Evolutionary conservation across 768 basidiomycete genomes (phyloP), one percentile per base, ranked within the genome.

Genomic region (Rhodotorula diobovata): DNA sequence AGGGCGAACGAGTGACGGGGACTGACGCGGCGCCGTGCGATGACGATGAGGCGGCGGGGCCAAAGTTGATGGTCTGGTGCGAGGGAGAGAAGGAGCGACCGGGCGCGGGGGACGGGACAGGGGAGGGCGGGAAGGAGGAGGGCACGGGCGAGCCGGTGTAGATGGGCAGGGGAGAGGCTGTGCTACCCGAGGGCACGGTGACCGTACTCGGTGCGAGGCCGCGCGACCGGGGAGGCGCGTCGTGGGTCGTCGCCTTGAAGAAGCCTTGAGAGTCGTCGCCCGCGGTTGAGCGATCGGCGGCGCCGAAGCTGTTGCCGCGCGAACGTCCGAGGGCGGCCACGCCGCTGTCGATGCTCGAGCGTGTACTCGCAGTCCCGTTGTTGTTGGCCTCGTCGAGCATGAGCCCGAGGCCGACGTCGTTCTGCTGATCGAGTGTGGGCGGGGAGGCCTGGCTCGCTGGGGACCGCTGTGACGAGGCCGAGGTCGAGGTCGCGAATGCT

Each of bases 381-480:
- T 43, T 43, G 41, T 12, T 35, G 9, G 20, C 21, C 12, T 64
- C 71, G 43, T 72, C 71, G 39, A 72, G 51, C 71, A 72, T 72
- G 39, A 72, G 46, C 8, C 71, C 71, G 28, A 72, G 61, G n/a
- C 71, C 71, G n/a, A 68, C 54, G 23, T 72, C 71, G 10, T 37
- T 37, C 1, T 21, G 48, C 3, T 21, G 28, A 18, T 43, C 10
- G 54, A 63, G 46, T 23, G 68, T 4, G 2, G 63, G 58, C 4
- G 69, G 63, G 8, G 69, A 70, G 35, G 60, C 30, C 48, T 65
- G 59, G 0, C 37, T 6, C 25, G 39, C 12, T 2, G 32, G 21
- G 11, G 63, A 61, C 20, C 55, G 39, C 25, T 50, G 48, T 10
- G 21, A 23, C 48, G 48, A 25, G 48, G 23, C 11, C 25, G 23